Conservation (phyloP, 306 rosid species). For the Abrus pulchellus region DNA sequence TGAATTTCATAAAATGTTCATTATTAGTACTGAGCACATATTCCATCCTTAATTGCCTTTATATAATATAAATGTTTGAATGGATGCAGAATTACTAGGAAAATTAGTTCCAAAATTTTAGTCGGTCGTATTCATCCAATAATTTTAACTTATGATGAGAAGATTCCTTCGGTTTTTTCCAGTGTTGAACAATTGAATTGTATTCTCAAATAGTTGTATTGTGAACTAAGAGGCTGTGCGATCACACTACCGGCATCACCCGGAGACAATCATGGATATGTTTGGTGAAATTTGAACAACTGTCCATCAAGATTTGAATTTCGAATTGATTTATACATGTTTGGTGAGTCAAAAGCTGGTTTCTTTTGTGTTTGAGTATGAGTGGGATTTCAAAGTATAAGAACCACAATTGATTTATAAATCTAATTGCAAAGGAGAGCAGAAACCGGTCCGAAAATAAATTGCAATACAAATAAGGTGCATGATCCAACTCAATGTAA, state of each 20-base stretch:
- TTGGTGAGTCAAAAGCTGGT: neutral
- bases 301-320: neutral
- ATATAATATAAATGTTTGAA: conserved; percentile 11
- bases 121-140: neutral
- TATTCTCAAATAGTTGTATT: neutral
- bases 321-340: neutral
- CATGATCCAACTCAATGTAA: too few relatives aligned
- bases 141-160: neutral
- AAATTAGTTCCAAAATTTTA: neutral
- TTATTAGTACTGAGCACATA: conserved; percentile 18
- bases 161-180: neutral
- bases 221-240: neutral
- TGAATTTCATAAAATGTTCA: conserved; percentile 38
- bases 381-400: neutral
- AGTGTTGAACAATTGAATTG: neutral
- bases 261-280: neutral
- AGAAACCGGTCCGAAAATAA: neutral
- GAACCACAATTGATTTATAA: neutral
- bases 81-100: neutral
- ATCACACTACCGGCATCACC: neutral
- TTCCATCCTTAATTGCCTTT: conserved; percentile 29
- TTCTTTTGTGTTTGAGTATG: neutral
- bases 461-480: neutral
- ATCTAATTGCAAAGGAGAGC: neutral
- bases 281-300: neutral